These are phyloP conservation scores for Earliella scabrosa DNA, from an alignment of 1,284 basidiomycete genomes.

Conservation along the genomic window DNA sequence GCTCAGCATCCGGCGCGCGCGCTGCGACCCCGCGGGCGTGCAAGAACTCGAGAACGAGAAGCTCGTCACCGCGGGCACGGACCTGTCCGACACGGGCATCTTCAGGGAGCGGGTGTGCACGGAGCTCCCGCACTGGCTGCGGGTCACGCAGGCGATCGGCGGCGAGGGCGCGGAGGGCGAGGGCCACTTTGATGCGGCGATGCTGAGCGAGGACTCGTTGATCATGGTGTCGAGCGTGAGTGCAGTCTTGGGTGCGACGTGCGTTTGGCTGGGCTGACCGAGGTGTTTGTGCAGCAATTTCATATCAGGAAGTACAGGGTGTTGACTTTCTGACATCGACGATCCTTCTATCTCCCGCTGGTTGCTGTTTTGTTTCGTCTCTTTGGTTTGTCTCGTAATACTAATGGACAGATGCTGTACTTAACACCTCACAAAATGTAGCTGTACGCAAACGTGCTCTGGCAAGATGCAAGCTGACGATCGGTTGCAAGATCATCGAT, in stretches of 20 bases:
- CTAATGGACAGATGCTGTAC: too few species aligned
- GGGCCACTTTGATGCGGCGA: constrained; percentile 37
- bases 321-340: constrained; percentile 39
- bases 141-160: constrained; percentile 22
- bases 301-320: constrained; percentile 37
- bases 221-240: constrained; percentile 52
- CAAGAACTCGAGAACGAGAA: background rate
- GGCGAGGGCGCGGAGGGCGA: constrained; percentile 17
- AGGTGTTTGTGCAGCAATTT: constrained; percentile 15
- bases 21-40: constrained; percentile 5
- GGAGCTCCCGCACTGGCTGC: constrained; percentile 47
- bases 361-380: too few species aligned
- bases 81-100: constrained; percentile 29
- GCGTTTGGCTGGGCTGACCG: background rate
- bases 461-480: too few species aligned
- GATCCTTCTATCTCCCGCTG: too few species aligned
- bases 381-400: too few species aligned
- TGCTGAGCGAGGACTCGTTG: constrained; percentile 61
- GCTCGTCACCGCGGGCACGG: constrained; percentile 23
- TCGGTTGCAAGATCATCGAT: too few species aligned
- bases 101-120: constrained; percentile 48
- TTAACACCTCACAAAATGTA: too few species aligned
- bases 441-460: too few species aligned
- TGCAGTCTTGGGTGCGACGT: background rate
- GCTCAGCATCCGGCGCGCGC: constrained; percentile 39